Percentiles rank a stretch among this genome's conserved stretches.
Evolutionary conservation across 176 grass and related monocot genomes (phyloP).

Genomic region (Aegilops speltoides): DNA sequence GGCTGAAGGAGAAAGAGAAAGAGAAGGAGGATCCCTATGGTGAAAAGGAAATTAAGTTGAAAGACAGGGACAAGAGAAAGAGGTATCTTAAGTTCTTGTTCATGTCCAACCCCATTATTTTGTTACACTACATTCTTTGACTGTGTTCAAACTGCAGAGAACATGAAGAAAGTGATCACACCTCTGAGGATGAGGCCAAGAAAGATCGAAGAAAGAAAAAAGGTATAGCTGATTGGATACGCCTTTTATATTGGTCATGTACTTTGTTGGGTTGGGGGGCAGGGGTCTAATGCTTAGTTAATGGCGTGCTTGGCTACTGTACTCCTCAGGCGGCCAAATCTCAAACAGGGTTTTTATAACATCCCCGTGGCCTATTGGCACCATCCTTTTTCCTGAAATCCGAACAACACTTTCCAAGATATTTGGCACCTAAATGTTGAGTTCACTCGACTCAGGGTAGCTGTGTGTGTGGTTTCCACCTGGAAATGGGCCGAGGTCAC

Average conservation of each 20-base stretch:
- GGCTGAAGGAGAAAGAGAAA: slow-evolving; percentile 48
- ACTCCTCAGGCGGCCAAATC: too few species aligned
- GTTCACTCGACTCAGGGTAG: too few species aligned
- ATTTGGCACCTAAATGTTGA: too few species aligned
- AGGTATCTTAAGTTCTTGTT: slow-evolving; percentile 38
- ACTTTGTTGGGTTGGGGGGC: too few species aligned
- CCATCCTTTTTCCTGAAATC: too few species aligned
- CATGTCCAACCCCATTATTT: background rate
- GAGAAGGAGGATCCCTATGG: slow-evolving; percentile 19
- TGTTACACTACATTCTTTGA: background rate
- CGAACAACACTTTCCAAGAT: too few species aligned
- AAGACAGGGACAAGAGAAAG: slow-evolving; percentile 58
- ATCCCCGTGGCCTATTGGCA: too few species aligned
- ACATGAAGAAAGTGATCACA: slow-evolving; percentile 29
- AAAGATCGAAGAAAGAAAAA: slow-evolving; percentile 55
- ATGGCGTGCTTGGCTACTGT: too few species aligned
- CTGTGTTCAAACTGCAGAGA: slow-evolving; percentile 37
- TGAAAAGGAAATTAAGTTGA: slow-evolving; percentile 40
- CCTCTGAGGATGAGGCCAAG: slow-evolving; percentile 39
- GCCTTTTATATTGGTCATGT: background rate
- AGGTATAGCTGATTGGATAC: slow-evolving; percentile 33
- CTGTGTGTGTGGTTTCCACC: too few species aligned
- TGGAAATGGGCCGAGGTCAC: too few species aligned
- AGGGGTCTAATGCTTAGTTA: too few species aligned
- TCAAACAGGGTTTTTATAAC: too few species aligned